Evolutionary conservation across 345 rosid genomes (phyloP).

Genomic region (Populus euphratica): DNA sequence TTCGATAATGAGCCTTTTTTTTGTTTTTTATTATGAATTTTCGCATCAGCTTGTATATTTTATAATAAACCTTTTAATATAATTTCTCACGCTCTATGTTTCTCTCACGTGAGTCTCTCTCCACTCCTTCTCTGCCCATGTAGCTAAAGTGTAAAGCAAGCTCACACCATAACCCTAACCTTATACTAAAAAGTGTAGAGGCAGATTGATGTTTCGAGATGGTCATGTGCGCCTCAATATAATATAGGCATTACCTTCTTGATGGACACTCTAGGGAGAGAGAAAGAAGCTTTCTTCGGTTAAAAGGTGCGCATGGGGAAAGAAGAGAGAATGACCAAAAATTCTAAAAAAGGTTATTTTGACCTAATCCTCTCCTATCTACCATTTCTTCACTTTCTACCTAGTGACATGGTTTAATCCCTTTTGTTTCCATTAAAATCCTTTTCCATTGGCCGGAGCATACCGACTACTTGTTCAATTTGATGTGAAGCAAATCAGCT

Average conservation of each 20-base stretch:
- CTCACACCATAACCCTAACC: background rate
- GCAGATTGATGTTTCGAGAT: background rate
- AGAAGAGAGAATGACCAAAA: background rate
- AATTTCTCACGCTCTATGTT: background rate
- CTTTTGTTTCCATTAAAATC: background rate
- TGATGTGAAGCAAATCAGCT: background rate
- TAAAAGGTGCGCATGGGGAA: background rate
- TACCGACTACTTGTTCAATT: background rate
- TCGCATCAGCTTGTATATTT: too few relatives aligned
- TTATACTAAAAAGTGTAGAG: background rate
- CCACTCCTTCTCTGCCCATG: background rate
- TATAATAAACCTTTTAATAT: too few relatives aligned
- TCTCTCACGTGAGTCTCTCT: background rate
- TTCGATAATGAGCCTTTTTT: background rate
- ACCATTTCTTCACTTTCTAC: background rate
- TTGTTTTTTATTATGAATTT: too few relatives aligned
- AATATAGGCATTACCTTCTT: background rate
- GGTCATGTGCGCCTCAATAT: conserved; percentile 3
- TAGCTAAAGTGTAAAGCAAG: background rate
- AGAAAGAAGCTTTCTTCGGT: background rate
- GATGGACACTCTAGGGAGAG: background rate
- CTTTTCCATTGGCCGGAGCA: background rate
- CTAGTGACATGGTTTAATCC: background rate
- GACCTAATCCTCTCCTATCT: conserved; percentile 4
- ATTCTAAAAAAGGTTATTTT: conserved; percentile 5